phyloP scores from a whole-genome alignment of 192 early-diverging fungal species.

The Gaertneriomyces semiglobifer region DNA sequence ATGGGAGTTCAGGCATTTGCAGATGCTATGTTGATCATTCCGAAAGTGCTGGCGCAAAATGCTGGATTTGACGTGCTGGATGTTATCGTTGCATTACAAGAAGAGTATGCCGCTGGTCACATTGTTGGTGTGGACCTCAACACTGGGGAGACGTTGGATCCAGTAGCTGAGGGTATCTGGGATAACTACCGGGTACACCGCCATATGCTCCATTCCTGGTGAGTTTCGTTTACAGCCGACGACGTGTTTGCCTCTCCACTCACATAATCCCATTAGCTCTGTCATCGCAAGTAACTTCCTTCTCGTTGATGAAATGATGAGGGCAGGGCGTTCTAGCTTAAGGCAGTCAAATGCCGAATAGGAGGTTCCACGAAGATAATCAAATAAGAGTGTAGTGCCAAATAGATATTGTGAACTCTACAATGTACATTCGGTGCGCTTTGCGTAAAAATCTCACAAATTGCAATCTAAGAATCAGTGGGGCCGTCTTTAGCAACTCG shows the following conservation, averaged over 20 bases:
- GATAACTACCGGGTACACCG: slow-evolving; percentile 97
- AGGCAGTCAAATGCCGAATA: slow-evolving; percentile 32
- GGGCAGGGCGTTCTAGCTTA: slow-evolving; percentile 32
- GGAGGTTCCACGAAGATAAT: not conserved
- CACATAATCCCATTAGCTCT: slow-evolving; percentile 49
- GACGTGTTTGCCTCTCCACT: not conserved
- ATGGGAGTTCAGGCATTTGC: slow-evolving; percentile 97
- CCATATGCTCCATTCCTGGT: slow-evolving; percentile 94
- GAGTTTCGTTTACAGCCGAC: slow-evolving; percentile 8
- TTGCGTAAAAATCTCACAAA: too few species aligned
- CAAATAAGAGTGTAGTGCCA: too few species aligned
- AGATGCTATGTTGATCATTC: slow-evolving; percentile 92
- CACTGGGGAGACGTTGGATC: slow-evolving; percentile 92
- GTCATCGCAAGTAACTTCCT: slow-evolving; percentile 98
- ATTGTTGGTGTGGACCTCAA: slow-evolving; percentile 90
- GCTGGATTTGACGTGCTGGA: slow-evolving; percentile 96
- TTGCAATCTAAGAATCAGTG: too few species aligned
- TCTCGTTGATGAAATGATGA: slow-evolving; percentile 97
- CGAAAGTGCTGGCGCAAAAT: slow-evolving; percentile 93
- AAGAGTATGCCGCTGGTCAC: slow-evolving; percentile 88
- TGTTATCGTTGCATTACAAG: slow-evolving; percentile 84
- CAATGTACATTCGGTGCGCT: too few species aligned
- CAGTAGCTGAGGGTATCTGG: slow-evolving; percentile 89
- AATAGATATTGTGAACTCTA: too few species aligned
- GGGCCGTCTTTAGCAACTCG: too few species aligned